These are phyloP conservation scores for Oryza longistaminata DNA, from an alignment of 176 grass and related monocot species.

Conservation along the genomic window DNA sequence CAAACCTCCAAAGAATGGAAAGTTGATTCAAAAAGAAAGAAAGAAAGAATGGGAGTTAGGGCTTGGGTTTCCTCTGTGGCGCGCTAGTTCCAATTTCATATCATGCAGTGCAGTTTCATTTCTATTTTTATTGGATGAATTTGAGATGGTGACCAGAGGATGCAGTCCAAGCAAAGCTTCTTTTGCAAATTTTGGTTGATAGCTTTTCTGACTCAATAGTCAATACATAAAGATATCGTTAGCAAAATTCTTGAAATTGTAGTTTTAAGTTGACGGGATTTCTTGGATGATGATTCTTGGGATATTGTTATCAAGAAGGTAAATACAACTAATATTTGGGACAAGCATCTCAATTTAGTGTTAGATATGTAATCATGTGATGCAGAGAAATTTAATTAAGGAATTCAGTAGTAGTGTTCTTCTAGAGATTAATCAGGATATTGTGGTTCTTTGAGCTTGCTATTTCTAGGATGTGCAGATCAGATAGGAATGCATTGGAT, in stretches of 20 bases:
- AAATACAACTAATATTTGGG: constrained; percentile 23
- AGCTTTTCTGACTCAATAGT: constrained; percentile 39
- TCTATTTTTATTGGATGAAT: not conserved
- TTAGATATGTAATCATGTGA: constrained; percentile 34
- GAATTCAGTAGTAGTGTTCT: not conserved
- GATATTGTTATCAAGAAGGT: constrained; percentile 55
- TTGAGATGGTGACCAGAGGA: not conserved
- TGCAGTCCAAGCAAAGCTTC: not conserved
- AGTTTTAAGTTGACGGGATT: constrained; percentile 3
- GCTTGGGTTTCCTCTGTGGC: not conserved
- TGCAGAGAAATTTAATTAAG: not conserved
- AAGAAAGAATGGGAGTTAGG: not conserved
- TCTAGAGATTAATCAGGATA: not conserved
- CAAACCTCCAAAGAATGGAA: not conserved
- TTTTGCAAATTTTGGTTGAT: constrained; percentile 50
- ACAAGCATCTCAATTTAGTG: constrained; percentile 32
- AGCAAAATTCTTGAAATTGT: constrained; percentile 42
- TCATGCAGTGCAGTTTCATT: not conserved
- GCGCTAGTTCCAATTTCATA: not conserved
- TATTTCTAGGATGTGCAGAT: not conserved
- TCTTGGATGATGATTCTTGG: constrained; percentile 51
- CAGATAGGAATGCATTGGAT: not conserved
- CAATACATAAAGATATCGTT: constrained; percentile 33
- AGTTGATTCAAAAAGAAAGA: not conserved
- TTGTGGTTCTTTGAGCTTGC: not conserved